Percentiles rank a stretch among this genome's conserved stretches.
Conservation (phyloP, 2,329 filamentous ascomycete species). For the Phyllosticta citriasiana region DNA sequence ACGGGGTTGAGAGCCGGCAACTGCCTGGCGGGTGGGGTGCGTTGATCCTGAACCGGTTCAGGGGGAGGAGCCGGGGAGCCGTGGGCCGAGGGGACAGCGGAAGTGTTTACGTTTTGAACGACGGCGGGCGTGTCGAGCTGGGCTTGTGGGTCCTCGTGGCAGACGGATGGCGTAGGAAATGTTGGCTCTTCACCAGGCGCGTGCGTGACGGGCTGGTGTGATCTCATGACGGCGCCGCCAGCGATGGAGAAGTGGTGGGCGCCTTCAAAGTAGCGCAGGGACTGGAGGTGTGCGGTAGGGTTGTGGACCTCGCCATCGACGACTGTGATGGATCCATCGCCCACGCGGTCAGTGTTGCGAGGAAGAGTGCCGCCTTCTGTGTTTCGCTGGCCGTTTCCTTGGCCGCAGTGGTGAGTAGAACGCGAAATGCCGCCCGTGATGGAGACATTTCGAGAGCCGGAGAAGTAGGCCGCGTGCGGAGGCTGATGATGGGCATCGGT, state of each 20-base stretch:
- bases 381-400: background rate
- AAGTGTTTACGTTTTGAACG: no score
- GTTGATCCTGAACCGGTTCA: no score
- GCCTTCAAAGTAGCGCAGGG: background rate
- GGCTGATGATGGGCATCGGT: background rate
- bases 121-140: no score
- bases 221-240: background rate
- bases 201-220: background rate
- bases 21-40: no score
- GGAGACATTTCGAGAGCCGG: background rate
- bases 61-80: no score
- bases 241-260: background rate
- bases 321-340: background rate
- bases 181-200: background rate
- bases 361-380: background rate
- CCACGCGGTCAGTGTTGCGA: background rate
- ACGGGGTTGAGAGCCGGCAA: no score
- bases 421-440: background rate
- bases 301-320: background rate
- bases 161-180: background rate
- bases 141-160: no score
- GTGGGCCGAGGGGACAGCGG: no score
- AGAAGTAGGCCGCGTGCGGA: background rate
- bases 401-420: background rate
- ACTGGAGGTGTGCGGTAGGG: background rate